Base-by-base conservation (phyloP, 495 filamentous ascomycete genomes). In the Podospora sp. region DNA sequence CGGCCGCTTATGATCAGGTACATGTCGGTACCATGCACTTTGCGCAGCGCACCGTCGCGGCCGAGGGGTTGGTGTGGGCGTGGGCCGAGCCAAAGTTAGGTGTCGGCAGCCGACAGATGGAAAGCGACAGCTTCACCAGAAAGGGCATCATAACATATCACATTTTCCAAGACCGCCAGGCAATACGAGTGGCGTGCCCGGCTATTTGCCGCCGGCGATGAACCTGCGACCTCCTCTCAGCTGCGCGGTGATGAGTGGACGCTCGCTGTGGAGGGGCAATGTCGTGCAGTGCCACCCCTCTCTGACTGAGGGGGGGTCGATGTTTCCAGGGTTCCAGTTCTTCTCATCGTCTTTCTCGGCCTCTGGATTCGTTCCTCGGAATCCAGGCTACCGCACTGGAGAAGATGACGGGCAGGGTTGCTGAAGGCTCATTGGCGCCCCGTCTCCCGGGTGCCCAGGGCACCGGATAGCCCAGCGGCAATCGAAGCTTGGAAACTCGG, bases 381-480 rank as follows among this genome's bases (percentile, higher is more conserved):
- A 49, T 60, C 27, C 56, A 60, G 56, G 40, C 55, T 26, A 40
- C 29, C 56, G 59, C 33, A 9, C 18, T 36, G 25, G 64, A 27
- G 36, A 52, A 51, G n/a, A 50, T 35, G 64, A 18, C 52, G 52
- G 63, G 35, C 33, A 58, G 53, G 59, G 66, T 27, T 57, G 33
- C 21, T 22, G 33, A 35, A 21, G 33, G 20, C 50, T 60, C 29
- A 68, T 68, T 68, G 66, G 66, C 25, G 24, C 14, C n/a, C 18
- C 21, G 27, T 24, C 35, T 35, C 55, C 63, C 55, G n/a, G 49
- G 64, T 60, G 64, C 64, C 65, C 66, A 58, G 36, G 66, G 20
- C 66, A 58, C 36, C 46, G 64, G 64, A 60, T 66, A 51, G 64
- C 53, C 64, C 64, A 66, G 66, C 66, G 66, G 66, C 66, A 68